Evolutionary conservation across 2,329 filamentous ascomycete species (phyloP), one percentile per base, ranked within the genome.

Genomic region (Penicillium sp.): DNA sequence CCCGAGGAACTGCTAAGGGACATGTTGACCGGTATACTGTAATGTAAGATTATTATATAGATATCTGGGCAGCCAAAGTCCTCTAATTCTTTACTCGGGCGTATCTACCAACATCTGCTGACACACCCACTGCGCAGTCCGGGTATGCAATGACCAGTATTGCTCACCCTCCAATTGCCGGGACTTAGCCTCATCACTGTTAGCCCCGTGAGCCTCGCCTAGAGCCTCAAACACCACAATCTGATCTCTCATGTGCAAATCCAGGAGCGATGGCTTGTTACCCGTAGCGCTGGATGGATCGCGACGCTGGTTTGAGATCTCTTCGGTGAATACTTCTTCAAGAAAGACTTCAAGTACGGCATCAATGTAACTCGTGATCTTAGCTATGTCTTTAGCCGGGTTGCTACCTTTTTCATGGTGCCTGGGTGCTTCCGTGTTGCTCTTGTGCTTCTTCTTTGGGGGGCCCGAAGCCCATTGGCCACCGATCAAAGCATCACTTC

Each of bases 211-310:
- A 66, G n/a, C 65, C 68, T 62, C 5, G 3, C 82, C 82, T 21
- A 87, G 68, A 16, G 82, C 82, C 64, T 86, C 82, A 56, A 85
- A 87, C 0, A 87, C 76, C 1, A 86, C 80, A 26, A 87, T 61
- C 63, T 87, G 84, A 68, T 87, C 85, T 44, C 81, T 73, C 78
- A 85, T 77, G 59, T 79, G 75, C 64, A 79, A 76, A 62, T 87
- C 84, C 4, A 85, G 78, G 61, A 77, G 82, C 0, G 80, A 78
- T 52, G 57, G 60, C 52, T 50, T 57, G 13, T 3, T n/a, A 7
- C n/a, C 48, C 26, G 35, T 5, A 3, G 22, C 27, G 13, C 33
- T 37, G 57, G 41, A 27, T 62, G 10, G 11, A n/a, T 22, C 19
- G 9, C 22, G 22, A 5, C 27, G 24, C n/a, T 59, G 39, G 26